Conservation (phyloP, 257 asterid genomes). For the Hygrophila difformis region DNA sequence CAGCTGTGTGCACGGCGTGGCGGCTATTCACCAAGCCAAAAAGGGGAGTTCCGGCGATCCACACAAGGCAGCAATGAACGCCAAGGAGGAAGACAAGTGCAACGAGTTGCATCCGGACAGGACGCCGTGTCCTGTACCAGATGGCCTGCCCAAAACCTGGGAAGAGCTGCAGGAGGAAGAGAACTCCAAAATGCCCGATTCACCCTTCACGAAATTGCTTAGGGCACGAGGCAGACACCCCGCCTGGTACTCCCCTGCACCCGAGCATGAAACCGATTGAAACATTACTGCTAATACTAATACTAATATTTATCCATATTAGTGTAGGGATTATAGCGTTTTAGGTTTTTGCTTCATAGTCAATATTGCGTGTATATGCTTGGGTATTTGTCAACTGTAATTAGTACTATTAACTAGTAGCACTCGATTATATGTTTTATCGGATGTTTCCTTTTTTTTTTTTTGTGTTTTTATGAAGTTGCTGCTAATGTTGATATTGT, state of each 20-base stretch:
- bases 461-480: no score
- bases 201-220: slow-evolving; percentile 74
- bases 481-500: no score
- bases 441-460: no score
- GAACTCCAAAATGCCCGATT: slow-evolving; percentile 74
- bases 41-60: slow-evolving; percentile 26
- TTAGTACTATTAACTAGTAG: no score
- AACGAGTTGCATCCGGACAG: no score
- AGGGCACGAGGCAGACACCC: slow-evolving; percentile 60
- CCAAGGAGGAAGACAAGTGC: not conserved
- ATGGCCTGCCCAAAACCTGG: slow-evolving; percentile 70
- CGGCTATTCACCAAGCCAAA: slow-evolving; percentile 48
- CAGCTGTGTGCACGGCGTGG: slow-evolving; percentile 52
- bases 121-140: slow-evolving; percentile 66
- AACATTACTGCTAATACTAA: no score
- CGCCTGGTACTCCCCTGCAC: slow-evolving; percentile 71
- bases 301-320: no score
- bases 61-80: slow-evolving; percentile 6
- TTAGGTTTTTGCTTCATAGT: no score
- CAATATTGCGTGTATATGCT: no score
- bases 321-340: no score
- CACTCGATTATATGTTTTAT: no score
- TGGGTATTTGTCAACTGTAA: no score
- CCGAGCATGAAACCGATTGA: slow-evolving; percentile 45
- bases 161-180: slow-evolving; percentile 91